Conservation (phyloP, 2,329 filamentous ascomycete genomes). For the Leptodontidium sp. region DNA sequence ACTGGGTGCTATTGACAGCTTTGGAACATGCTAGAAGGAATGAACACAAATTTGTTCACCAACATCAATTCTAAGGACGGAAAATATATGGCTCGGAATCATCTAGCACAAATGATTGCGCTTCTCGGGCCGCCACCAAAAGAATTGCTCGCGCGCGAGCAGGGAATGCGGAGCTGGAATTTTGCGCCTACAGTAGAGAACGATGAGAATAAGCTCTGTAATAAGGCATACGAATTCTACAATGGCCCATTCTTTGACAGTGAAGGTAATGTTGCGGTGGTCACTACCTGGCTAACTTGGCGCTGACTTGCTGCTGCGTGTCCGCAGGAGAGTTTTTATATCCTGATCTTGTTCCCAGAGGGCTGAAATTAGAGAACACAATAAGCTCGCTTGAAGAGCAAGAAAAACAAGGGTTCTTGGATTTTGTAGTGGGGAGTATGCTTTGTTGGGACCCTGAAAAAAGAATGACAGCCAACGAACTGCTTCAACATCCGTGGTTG, state of each 20-base stretch:
- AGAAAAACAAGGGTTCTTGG: conserved; percentile 13
- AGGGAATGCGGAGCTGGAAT: conserved; percentile 44
- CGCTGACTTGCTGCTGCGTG: not conserved
- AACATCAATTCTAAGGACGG: conserved; percentile 20
- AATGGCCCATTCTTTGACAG: conserved; percentile 25
- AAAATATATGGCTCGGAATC: conserved; percentile 48
- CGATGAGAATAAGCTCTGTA: conserved; percentile 22
- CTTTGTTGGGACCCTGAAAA: conserved; percentile 11
- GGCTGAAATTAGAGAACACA: conserved; percentile 9
- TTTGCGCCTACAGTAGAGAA: conserved; percentile 45
- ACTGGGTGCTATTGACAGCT: conserved; percentile 17
- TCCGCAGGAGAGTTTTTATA: conserved; percentile 10
- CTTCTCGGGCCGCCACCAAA: conserved; percentile 51
- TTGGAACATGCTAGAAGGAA: conserved; percentile 30
- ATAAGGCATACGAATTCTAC: conserved; percentile 25
- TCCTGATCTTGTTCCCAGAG: conserved; percentile 18
- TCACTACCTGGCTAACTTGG: not conserved
- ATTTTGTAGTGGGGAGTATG: conserved; percentile 15
- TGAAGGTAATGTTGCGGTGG: conserved; percentile 22
- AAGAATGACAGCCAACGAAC: conserved; percentile 14
- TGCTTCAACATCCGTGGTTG: conserved; percentile 17
- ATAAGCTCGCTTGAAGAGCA: conserved; percentile 18
- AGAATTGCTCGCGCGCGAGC: conserved; percentile 47
- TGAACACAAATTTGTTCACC: conserved; percentile 22
- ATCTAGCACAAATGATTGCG: conserved; percentile 54